These are phyloP conservation scores for Hypomontagnella submonticulosa DNA, from an alignment of 495 filamentous ascomycete species.

Conservation along the genomic window DNA sequence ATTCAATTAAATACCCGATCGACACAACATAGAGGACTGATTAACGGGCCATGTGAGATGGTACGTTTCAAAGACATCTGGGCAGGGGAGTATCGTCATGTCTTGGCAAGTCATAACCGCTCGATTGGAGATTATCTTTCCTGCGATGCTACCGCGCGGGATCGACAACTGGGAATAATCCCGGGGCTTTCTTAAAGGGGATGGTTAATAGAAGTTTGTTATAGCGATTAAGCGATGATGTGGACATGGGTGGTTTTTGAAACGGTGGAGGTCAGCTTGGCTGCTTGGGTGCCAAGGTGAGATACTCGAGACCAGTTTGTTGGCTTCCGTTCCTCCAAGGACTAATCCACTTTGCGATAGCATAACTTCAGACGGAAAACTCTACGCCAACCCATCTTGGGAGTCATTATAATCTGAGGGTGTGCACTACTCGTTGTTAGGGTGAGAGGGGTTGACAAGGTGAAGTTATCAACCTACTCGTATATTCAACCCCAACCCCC, in stretches of 20 bases:
- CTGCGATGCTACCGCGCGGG: slow-evolving; percentile 40
- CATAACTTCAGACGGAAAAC: neutral
- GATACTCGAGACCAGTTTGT: too few relatives aligned
- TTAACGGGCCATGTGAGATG: slow-evolving; percentile 13
- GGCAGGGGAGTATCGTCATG: slow-evolving; percentile 21
- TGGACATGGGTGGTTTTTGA: slow-evolving; percentile 26
- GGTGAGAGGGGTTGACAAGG: neutral
- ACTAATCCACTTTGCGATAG: too few relatives aligned
- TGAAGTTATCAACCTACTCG: neutral
- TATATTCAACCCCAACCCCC: neutral
- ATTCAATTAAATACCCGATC: slow-evolving; percentile 20
- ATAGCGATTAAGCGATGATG: slow-evolving; percentile 24
- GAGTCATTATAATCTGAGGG: neutral
- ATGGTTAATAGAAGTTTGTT: slow-evolving; percentile 17
- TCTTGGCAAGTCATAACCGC: slow-evolving; percentile 28
- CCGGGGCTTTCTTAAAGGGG: slow-evolving; percentile 10
- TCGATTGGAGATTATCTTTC: slow-evolving; percentile 14
- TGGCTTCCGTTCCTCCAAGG: too few relatives aligned
- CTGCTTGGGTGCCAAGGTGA: too few relatives aligned
- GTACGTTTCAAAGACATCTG: slow-evolving; percentile 28
- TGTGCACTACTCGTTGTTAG: neutral
- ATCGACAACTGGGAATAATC: slow-evolving; percentile 23
- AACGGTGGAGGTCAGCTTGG: slow-evolving; percentile 30
- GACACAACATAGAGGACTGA: neutral
- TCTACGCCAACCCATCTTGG: neutral